Base-by-base conservation (phyloP, 1,284 basidiomycete genomes). In the Cutaneotrichosporon cavernicola region DNA sequence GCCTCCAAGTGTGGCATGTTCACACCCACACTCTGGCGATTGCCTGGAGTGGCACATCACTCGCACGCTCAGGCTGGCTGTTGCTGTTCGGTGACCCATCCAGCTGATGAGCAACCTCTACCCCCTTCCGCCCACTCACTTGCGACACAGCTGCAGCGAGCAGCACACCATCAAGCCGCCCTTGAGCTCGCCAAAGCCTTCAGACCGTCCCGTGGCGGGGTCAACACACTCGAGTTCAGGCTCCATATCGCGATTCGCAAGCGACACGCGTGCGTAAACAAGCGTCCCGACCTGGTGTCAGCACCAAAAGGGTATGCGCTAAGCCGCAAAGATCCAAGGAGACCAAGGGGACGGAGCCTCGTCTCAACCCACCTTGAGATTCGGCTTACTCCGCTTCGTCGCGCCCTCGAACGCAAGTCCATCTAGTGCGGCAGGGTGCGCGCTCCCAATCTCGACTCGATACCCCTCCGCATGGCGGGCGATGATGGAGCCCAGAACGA, bases 371-470 rank as follows among this genome's bases (percentile, higher is more conserved):
- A 83, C 83, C 72, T 71, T 83, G 58, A 84, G 75, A 67, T 83
- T 82, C 18, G 83, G 83, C 66, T 83, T 83, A 63, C 80, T 83
- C 51, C 83, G 70, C 73, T 84, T 84, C 1, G 82, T 83, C 2
- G 83, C 83, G 18, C 82, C 81, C 67, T 84, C 83, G 62, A 84
- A 84, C 2, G 83, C 82, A n/a, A 83, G 70, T n/a, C 77, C 82
- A 65, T 83, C 82, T 11, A 84, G 69, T 13, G 71, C 69, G 2
- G 83, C 83, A 66, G 78, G 77, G 60, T 82, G 81, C 4, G 82
- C 73, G 5, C 77, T 74, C 0, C 83, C 83, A n/a, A 84, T 76
- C 67, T 84, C 83, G 34, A 84, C 83, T 34, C 82, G 69, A 69
- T 82, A 84, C 7, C 82, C 82, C 64, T 84, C 83, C 0, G 81